Evolutionary conservation across 2,329 filamentous ascomycete genomes (phyloP).

Genomic region (Hypoxylon sp.): DNA sequence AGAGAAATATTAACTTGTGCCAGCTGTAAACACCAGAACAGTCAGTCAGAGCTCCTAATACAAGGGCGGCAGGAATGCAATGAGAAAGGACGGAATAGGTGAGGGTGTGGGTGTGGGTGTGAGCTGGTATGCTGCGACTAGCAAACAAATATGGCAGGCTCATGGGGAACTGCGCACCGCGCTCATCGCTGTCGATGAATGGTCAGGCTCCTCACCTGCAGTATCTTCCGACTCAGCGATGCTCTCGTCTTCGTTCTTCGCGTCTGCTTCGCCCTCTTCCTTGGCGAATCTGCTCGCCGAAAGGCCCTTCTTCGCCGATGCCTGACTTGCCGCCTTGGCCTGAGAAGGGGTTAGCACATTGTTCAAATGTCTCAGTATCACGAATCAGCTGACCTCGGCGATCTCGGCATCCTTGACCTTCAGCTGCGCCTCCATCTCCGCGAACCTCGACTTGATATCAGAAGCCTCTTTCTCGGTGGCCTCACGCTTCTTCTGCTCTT

Average conservation of each 20-base stretch:
- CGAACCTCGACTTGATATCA: conserved; percentile 44
- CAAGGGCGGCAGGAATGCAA: not conserved
- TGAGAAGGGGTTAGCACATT: conserved; percentile 39
- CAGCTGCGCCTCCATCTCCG: conserved; percentile 50
- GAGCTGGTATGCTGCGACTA: conserved; percentile 34
- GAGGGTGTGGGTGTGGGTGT: not conserved
- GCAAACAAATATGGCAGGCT: conserved; percentile 46
- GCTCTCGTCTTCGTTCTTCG: conserved; percentile 47
- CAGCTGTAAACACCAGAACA: conserved; percentile 45
- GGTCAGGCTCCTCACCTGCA: conserved; percentile 69
- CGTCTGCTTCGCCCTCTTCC: conserved; percentile 47
- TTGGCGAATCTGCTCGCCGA: conserved; percentile 63
- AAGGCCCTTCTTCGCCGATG: conserved; percentile 57
- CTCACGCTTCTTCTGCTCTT: conserved; percentile 56
- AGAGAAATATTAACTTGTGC: conserved; percentile 54
- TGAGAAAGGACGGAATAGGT: not conserved
- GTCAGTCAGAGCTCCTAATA: conserved; percentile 33
- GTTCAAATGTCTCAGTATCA: conserved; percentile 8
- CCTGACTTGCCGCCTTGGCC: conserved; percentile 55
- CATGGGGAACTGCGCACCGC: conserved; percentile 67
- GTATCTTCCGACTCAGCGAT: conserved; percentile 45
- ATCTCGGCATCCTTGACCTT: conserved; percentile 70
- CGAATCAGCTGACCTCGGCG: conserved; percentile 58
- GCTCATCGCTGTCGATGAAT: conserved; percentile 71
- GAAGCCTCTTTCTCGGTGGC: conserved; percentile 43